Evolutionary conservation across 768 basidiomycete genomes (phyloP), one percentile per base, ranked within the genome.

Genomic region (Saitozyma podzolica): DNA sequence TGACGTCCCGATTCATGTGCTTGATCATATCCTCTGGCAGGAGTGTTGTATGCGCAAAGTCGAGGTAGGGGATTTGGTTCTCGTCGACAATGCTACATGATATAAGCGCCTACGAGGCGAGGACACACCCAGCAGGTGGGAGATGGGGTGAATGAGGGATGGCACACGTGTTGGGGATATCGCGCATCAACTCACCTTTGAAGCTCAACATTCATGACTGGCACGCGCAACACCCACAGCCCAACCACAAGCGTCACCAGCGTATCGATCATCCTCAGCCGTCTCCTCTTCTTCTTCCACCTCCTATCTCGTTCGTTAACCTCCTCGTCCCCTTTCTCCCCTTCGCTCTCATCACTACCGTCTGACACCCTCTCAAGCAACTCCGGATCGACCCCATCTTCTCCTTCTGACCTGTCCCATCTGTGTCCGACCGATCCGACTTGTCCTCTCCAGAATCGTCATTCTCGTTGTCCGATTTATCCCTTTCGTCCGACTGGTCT

Each of bases 61-160:
- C 89, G 48, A 96, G 82, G 80, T 92, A 94, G 1, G 91, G 92
- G 47, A 96, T 82, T 42, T 86, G 82, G 72, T 89, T 87, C 40
- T 81, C 80, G 74, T 92, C 89, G 50, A 93, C 87, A 59, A 87
- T 76, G 56, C 92, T 94, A 53, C 57, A 6, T 19, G 14, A 10
- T 20, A 11, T 70, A 19, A 63, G 53, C 50, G 47, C 54, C 9
- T 11, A 47, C 45, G 13, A 47, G 3, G 13, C 2, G 45, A 6
- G 6, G 45, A 17, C 45, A 11, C 13, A 11, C 45, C 45, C 13
- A 47, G 45, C 11, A 17, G 13, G 6, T 17, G 13, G 45, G n/a
- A 47, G 45, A 11, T 13, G n/a, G 29, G 29, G 29, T 29, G n/a
- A 29, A 29, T 29, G 29, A 29, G 29, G 29, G 2, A 29, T 29